Percentiles rank a stretch among this genome's conserved stretches.
phyloP scores from a whole-genome alignment of 139 green algal species.

The Closterium sp. region DNA sequence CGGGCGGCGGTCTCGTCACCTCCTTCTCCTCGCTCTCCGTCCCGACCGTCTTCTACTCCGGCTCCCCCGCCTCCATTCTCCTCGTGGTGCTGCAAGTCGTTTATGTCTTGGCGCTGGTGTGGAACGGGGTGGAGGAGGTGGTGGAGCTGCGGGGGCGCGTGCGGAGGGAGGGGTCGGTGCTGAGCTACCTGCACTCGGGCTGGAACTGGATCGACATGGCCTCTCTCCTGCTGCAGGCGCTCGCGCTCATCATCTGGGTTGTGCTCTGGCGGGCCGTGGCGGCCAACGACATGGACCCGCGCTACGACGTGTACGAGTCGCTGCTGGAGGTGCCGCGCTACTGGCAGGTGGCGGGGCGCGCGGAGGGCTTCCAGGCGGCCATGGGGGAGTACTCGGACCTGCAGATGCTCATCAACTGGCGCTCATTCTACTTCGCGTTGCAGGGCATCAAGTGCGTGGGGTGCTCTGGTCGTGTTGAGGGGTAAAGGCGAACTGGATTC shows the following conservation, averaged over 20 bases:
- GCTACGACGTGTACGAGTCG: constrained; percentile 22
- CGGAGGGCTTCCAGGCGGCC: not conserved
- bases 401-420: constrained; percentile 7
- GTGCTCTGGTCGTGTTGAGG: not conserved
- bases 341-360: constrained; percentile 1
- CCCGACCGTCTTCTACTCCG: not conserved
- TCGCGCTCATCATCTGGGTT: constrained; percentile 57
- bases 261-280: not conserved
- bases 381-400: not conserved
- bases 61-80: constrained; percentile 27
- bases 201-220: constrained; percentile 75
- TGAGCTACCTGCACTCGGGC: constrained; percentile 57
- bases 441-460: constrained; percentile 33
- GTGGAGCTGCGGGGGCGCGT: not conserved
- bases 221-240: constrained; percentile 68
- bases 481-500: not conserved
- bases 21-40: not conserved
- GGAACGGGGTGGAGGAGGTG: constrained; percentile 35
- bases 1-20: not conserved
- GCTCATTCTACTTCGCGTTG: constrained; percentile 15
- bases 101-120: constrained; percentile 60
- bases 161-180: constrained; percentile 11
- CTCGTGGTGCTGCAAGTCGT: constrained; percentile 67
- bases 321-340: not conserved
- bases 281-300: not conserved